phyloP scores from a whole-genome alignment of 1,284 basidiomycete species.

The Moesziomyces parantarcticus region DNA sequence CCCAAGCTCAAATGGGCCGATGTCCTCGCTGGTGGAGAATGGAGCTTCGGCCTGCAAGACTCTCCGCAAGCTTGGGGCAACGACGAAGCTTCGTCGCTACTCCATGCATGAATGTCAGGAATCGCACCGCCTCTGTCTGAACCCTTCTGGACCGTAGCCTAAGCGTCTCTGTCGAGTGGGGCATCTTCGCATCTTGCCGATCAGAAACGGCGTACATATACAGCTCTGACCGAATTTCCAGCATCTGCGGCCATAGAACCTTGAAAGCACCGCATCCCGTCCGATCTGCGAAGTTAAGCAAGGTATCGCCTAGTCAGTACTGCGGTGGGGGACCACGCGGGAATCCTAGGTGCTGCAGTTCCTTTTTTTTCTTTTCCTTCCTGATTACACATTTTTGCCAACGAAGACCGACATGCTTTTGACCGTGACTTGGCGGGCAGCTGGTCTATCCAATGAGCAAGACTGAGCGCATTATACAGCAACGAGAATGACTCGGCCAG shows the following conservation, averaged over 20 bases:
- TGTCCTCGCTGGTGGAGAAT: conserved; percentile 30
- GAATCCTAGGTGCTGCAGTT: conserved; percentile 75
- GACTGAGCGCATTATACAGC: too few relatives aligned
- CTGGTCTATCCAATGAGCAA: too few relatives aligned
- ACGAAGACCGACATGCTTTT: too few relatives aligned
- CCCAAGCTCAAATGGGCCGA: conserved; percentile 39
- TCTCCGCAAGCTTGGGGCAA: conserved; percentile 35
- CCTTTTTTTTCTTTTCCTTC: background rate
- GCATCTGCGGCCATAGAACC: conserved; percentile 81
- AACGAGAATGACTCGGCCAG: too few relatives aligned
- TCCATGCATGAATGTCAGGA: conserved; percentile 4
- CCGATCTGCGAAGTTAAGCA: conserved; percentile 83
- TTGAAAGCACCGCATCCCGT: conserved; percentile 81
- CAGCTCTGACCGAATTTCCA: too few relatives aligned
- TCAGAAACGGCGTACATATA: background rate
- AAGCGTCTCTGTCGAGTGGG: too few relatives aligned
- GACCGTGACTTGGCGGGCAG: too few relatives aligned
- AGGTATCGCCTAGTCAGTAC: conserved; percentile 83
- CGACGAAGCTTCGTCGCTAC: conserved; percentile 4
- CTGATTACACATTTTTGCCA: too few relatives aligned
- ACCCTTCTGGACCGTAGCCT: background rate
- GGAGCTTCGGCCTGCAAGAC: conserved; percentile 28
- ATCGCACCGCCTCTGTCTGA: background rate
- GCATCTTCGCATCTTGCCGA: too few relatives aligned
- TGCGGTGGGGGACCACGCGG: conserved; percentile 84